phyloP scores from a whole-genome alignment of 2,329 filamentous ascomycete genomes.

The Periconia sp. region DNA sequence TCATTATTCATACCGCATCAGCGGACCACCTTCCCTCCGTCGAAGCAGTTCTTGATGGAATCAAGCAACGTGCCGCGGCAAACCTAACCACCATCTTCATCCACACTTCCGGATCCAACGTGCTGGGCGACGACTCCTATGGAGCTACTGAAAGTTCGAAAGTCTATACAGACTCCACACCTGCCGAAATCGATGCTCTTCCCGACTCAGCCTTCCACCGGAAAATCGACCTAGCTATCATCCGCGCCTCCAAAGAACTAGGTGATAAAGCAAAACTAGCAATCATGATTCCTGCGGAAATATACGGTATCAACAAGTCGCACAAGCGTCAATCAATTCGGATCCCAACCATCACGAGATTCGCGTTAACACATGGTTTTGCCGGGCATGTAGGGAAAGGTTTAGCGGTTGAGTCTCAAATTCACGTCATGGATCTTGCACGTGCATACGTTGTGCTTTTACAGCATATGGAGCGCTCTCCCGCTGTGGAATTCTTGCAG shows the following conservation, averaged over 20 bases:
- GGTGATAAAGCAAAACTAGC: conserved; percentile 47
- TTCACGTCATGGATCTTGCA: conserved; percentile 54
- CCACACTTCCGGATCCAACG: conserved; percentile 51
- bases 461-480: conserved; percentile 47
- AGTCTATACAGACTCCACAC: conserved; percentile 48
- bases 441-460: conserved; percentile 49
- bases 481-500: conserved; percentile 32
- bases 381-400: conserved; percentile 51
- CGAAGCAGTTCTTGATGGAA: conserved; percentile 48
- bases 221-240: conserved; percentile 49
- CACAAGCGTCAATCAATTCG: conserved; percentile 51
- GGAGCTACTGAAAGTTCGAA: conserved; percentile 36
- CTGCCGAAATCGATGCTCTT: conserved; percentile 45
- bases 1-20: conserved; percentile 52
- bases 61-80: conserved; percentile 42
- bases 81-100: conserved; percentile 49
- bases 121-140: conserved; percentile 43
- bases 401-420: conserved; percentile 43
- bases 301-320: conserved; percentile 48
- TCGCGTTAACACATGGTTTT: conserved; percentile 52
- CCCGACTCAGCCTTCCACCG: conserved; percentile 49
- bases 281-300: conserved; percentile 51
- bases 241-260: conserved; percentile 40
- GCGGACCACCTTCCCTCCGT: conserved; percentile 52
- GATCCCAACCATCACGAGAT: conserved; percentile 51